Percentiles rank a stretch among this genome's conserved stretches.
Evolutionary conservation across 169 alveolate genomes (phyloP).

Genomic region (Plasmodium vinckei): DNA sequence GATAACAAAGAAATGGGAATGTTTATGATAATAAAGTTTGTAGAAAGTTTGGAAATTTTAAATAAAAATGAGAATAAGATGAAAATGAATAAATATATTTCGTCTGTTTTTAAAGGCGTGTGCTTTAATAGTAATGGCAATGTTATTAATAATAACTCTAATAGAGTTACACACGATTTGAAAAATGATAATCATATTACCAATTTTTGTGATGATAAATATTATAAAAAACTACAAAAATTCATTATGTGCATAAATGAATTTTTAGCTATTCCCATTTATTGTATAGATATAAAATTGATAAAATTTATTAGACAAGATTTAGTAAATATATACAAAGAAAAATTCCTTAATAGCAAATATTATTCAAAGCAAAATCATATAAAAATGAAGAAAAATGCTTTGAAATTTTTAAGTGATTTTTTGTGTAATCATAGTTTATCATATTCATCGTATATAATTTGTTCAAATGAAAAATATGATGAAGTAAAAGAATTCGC

Average conservation of each 20-base stretch:
- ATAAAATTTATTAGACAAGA: constrained; percentile 36
- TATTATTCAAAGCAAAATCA: constrained; percentile 42
- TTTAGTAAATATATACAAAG: constrained; percentile 20
- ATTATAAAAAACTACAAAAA: not conserved
- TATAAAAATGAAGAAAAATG: constrained; percentile 69
- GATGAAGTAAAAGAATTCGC: constrained; percentile 66
- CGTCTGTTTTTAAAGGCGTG: not conserved
- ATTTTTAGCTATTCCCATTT: constrained; percentile 55
- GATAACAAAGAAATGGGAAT: constrained; percentile 29
- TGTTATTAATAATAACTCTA: constrained; percentile 5
- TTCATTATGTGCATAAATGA: constrained; percentile 38
- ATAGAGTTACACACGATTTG: not conserved
- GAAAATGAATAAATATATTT: constrained; percentile 29
- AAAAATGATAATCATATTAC: too few species aligned
- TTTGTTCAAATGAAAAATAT: constrained; percentile 54
- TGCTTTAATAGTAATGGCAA: not conserved
- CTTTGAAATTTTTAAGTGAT: constrained; percentile 39
- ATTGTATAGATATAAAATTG: constrained; percentile 19
- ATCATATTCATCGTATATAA: constrained; percentile 38
- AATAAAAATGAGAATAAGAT: constrained; percentile 28
- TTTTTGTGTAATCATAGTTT: constrained; percentile 30
- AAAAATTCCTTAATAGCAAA: constrained; percentile 23
- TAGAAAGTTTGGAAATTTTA: constrained; percentile 57
- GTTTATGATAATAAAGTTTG: constrained; percentile 46
- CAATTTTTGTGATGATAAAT: not conserved